Percentiles rank a stretch among this genome's conserved stretches.
phyloP scores from a whole-genome alignment of 108 stramenopile species.

The Chaetoceros tenuissimus region DNA sequence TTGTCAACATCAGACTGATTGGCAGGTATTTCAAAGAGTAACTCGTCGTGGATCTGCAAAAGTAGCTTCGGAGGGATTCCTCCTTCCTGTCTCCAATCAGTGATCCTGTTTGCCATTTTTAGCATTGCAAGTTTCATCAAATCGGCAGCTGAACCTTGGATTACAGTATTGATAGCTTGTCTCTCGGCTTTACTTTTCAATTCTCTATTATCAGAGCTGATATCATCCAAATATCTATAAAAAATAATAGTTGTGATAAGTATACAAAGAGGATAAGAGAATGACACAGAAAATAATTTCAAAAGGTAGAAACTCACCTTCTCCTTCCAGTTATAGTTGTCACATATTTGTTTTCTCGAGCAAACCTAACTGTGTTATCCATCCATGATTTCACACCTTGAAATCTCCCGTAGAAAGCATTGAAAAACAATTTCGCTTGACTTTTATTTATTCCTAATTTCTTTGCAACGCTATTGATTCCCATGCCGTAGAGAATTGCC shows the following conservation, averaged over 20 bases:
- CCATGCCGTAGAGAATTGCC: slow-evolving; percentile 52
- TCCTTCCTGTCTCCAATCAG: slow-evolving; percentile 18
- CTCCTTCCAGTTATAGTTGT: slow-evolving; percentile 29
- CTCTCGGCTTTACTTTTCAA: slow-evolving; percentile 40
- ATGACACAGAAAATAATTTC: not conserved
- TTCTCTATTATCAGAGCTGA: slow-evolving; percentile 23
- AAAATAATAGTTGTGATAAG: not conserved
- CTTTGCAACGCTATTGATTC: slow-evolving; percentile 33
- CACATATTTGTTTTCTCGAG: slow-evolving; percentile 17
- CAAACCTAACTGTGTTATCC: slow-evolving; percentile 14
- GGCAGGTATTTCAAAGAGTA: slow-evolving; percentile 28
- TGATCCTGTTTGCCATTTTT: slow-evolving; percentile 18
- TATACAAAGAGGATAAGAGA: not conserved
- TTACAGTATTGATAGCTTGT: slow-evolving; percentile 51
- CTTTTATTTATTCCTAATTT: slow-evolving; percentile 27
- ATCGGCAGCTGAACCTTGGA: slow-evolving; percentile 55
- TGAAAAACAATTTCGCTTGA: slow-evolving; percentile 21
- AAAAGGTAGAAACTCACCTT: slow-evolving; percentile 22
- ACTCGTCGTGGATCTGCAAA: slow-evolving; percentile 57
- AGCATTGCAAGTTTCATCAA: slow-evolving; percentile 58
- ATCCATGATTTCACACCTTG: slow-evolving; percentile 32
- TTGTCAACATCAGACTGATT: slow-evolving; percentile 18
- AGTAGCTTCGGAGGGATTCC: slow-evolving; percentile 14
- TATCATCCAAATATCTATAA: slow-evolving; percentile 24
- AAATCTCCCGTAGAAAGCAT: slow-evolving; percentile 41